phyloP scores from a whole-genome alignment of 768 basidiomycete species.

The Podaxis pistillaris region DNA sequence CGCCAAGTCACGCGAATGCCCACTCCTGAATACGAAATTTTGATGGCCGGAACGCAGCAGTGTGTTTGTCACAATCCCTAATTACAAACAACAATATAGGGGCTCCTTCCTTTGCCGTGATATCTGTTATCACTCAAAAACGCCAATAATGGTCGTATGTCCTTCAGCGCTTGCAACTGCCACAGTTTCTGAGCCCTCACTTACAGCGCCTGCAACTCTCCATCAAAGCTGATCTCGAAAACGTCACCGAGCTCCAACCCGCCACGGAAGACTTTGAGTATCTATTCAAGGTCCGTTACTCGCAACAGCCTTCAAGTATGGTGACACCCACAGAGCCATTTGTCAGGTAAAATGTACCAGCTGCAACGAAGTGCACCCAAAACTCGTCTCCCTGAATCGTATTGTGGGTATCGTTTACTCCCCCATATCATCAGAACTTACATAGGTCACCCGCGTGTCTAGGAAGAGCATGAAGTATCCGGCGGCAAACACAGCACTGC shows the following conservation, averaged over 20 bases:
- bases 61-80: constrained; percentile 11
- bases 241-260: constrained; percentile 69
- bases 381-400: constrained; percentile 70
- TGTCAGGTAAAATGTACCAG: constrained; percentile 74
- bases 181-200: constrained; percentile 13
- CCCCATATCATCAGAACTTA: neutral
- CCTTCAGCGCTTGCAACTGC: neutral
- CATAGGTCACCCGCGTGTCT: neutral
- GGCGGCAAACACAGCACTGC: constrained; percentile 68
- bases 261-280: constrained; percentile 71
- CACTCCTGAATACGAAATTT: neutral
- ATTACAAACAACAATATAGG: constrained; percentile 20
- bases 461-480: constrained; percentile 70
- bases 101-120: neutral
- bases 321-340: constrained; percentile 21
- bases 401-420: constrained; percentile 36
- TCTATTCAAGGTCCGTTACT: constrained; percentile 64
- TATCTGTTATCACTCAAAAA: neutral
- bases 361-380: constrained; percentile 77
- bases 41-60: neutral
- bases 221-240: constrained; percentile 80
- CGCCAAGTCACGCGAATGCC: neutral
- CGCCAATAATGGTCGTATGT: neutral
- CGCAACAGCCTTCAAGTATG: constrained; percentile 1
- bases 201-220: constrained; percentile 58